Conservation (phyloP, 108 stramenopile species). For the Stephanodiscus minutulus region DNA sequence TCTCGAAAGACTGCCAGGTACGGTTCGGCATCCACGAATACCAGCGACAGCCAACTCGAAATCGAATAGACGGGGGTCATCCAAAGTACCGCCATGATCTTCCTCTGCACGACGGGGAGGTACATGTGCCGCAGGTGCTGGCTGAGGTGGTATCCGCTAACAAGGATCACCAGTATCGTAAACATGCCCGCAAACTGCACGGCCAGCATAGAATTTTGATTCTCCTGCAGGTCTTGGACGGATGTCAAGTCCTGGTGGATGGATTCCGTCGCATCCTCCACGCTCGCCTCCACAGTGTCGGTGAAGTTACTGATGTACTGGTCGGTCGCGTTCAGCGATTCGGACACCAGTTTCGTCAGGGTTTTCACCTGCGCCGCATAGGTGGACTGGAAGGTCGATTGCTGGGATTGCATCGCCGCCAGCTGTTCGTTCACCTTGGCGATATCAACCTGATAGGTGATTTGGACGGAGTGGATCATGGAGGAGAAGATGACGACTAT, state of each 20-base stretch:
- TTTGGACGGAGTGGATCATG: slow-evolving; percentile 25
- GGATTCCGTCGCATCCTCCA: slow-evolving; percentile 24
- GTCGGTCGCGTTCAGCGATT: slow-evolving; percentile 36
- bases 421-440: slow-evolving; percentile 13
- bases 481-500: slow-evolving; percentile 38
- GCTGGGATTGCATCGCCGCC: slow-evolving; percentile 21
- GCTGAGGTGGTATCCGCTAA: slow-evolving; percentile 81
- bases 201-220: slow-evolving; percentile 58
- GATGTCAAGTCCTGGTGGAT: slow-evolving; percentile 33
- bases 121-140: slow-evolving; percentile 76
- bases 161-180: slow-evolving; percentile 73
- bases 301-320: slow-evolving; percentile 46
- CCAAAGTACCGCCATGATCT: slow-evolving; percentile 89
- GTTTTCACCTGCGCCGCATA: slow-evolving; percentile 18
- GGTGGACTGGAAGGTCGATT: slow-evolving; percentile 11
- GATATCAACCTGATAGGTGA: slow-evolving; percentile 24
- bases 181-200: slow-evolving; percentile 81
- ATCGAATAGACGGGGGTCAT: slow-evolving; percentile 88
- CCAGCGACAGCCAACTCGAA: slow-evolving; percentile 69
- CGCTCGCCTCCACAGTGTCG: slow-evolving; percentile 21
- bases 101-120: slow-evolving; percentile 82
- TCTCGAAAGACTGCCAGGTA: slow-evolving; percentile 78
- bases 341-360: slow-evolving; percentile 26
- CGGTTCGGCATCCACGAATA: slow-evolving; percentile 61
- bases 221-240: slow-evolving; percentile 31